Evolutionary conservation across 202 grass and related monocot species (phyloP).

Genomic region (Brachypodium distachyon): DNA sequence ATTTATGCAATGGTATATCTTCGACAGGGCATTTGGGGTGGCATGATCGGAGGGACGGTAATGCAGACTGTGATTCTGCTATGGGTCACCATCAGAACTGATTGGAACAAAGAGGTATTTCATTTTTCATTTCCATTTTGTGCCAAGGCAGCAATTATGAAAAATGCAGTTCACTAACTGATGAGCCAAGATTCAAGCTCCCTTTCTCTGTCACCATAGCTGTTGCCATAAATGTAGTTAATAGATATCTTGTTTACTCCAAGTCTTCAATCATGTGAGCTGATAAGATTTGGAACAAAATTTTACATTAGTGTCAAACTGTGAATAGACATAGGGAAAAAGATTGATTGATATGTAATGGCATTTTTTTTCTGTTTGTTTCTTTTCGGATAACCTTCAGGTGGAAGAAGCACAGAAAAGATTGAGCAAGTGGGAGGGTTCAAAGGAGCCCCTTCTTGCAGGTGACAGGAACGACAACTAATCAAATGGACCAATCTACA

Average conservation of each 20-base stretch:
- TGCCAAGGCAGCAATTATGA: background rate
- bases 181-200: background rate
- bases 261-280: background rate
- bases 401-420: conserved; percentile 62
- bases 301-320: too few species aligned
- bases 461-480: background rate
- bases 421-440: conserved; percentile 68
- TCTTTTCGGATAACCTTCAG: conserved; percentile 16
- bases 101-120: conserved; percentile 77
- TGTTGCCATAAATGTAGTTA: background rate
- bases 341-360: too few species aligned
- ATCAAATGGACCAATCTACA: background rate
- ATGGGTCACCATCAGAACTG: conserved; percentile 76
- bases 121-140: background rate
- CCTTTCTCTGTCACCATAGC: background rate
- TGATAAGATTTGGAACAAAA: background rate
- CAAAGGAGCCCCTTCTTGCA: conserved; percentile 57
- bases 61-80: conserved; percentile 71
- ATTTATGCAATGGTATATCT: background rate
- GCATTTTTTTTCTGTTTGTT: background rate
- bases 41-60: conserved; percentile 75
- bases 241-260: background rate
- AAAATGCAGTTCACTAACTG: background rate
- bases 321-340: too few species aligned
- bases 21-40: conserved; percentile 68